These are phyloP conservation scores for Trichoderma brevicompactum DNA, from an alignment of 2,329 filamentous ascomycete genomes.

Conservation along the genomic window DNA sequence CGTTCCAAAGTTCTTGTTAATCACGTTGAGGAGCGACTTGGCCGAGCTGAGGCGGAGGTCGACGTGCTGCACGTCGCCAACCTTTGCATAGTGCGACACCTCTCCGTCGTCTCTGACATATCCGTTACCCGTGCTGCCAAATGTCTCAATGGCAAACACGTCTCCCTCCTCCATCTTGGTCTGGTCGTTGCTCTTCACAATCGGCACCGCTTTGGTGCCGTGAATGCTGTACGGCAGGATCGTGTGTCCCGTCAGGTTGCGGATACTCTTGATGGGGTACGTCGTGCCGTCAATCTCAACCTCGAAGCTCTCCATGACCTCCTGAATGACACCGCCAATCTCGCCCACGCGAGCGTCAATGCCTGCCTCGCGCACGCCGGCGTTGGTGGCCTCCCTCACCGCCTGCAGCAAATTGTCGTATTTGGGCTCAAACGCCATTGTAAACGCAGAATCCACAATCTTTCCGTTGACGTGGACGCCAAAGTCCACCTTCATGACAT, in stretches of 20 bases:
- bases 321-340: constrained; percentile 82
- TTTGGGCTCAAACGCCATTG: constrained; percentile 72
- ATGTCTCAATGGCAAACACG: constrained; percentile 93
- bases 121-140: constrained; percentile 90
- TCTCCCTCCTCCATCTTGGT: constrained; percentile 99
- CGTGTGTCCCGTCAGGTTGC: constrained; percentile 87
- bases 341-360: constrained; percentile 90
- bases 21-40: constrained; percentile 82
- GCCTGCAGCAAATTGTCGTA: constrained; percentile 76
- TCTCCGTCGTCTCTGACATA: constrained; percentile 88
- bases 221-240: constrained; percentile 90
- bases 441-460: constrained; percentile 83
- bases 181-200: constrained; percentile 84
- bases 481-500: constrained; percentile 84
- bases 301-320: constrained; percentile 93
- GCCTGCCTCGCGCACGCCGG: constrained; percentile 81
- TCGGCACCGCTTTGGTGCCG: constrained; percentile 89
- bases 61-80: constrained; percentile 72
- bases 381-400: constrained; percentile 78
- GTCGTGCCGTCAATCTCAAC: constrained; percentile 79
- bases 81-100: constrained; percentile 84
- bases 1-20: constrained; percentile 96
- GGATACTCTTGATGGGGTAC: constrained; percentile 81
- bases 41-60: constrained; percentile 79
- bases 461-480: constrained; percentile 79